Conservation (phyloP, 1,139 yeast species). For the Taphrina flavorubra region DNA sequence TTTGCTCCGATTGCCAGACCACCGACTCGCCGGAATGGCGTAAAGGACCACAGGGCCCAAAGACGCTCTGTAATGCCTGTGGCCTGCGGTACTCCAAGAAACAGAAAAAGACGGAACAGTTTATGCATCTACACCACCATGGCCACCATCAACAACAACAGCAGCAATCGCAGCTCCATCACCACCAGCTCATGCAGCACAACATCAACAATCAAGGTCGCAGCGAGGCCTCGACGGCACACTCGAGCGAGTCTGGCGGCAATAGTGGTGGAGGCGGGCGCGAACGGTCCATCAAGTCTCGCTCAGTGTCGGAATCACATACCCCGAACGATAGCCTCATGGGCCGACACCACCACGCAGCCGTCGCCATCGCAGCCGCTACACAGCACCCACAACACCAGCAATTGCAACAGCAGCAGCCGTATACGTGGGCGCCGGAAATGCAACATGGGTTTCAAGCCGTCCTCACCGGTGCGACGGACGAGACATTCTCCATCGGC, state of each 20-base stretch:
- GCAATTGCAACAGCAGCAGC: not conserved
- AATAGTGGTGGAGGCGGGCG: not conserved
- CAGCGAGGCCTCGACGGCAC: not conserved
- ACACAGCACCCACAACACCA: too few relatives aligned
- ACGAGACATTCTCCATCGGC: constrained; percentile 10
- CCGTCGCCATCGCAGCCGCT: too few relatives aligned
- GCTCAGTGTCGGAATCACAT: constrained; percentile 13
- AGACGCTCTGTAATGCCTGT: constrained; percentile 70
- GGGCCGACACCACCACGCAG: not conserved
- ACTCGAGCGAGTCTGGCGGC: not conserved
- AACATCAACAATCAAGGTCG: not conserved
- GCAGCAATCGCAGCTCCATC: not conserved
- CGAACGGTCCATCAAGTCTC: constrained; percentile 9
- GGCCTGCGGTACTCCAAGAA: constrained; percentile 62
- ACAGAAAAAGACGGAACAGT: constrained; percentile 48
- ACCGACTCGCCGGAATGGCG: constrained; percentile 73
- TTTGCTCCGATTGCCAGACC: constrained; percentile 61
- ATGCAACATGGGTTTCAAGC: constrained; percentile 5
- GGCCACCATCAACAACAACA: too few relatives aligned
- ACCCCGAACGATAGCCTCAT: not conserved
- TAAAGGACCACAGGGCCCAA: constrained; percentile 68
- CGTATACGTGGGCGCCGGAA: not conserved
- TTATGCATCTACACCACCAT: not conserved
- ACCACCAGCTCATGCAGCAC: not conserved
- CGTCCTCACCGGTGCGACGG: constrained; percentile 1